A percentile compares a stretch with the other conserved stretches of the same genome.
Conservation (phyloP, 768 basidiomycete genomes). For the Trametes punicea region DNA sequence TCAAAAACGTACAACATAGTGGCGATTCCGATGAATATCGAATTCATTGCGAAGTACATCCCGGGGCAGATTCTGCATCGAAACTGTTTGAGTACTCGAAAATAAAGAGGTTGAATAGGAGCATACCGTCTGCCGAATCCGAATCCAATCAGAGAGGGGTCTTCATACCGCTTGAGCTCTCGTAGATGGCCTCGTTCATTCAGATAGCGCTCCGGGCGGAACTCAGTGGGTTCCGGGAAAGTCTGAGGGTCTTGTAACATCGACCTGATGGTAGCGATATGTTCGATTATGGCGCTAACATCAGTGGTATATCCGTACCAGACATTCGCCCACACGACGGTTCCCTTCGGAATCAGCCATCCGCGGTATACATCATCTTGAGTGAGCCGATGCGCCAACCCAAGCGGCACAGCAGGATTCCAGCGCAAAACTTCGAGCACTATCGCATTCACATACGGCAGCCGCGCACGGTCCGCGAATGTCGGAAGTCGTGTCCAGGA, state of each 20-base stretch:
- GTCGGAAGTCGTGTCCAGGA: constrained; percentile 10
- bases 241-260: constrained; percentile 29
- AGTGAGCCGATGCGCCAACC: constrained; percentile 26
- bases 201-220: constrained; percentile 31
- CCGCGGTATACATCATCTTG: constrained; percentile 30
- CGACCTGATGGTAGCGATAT: constrained; percentile 18
- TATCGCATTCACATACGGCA: constrained; percentile 20
- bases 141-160: constrained; percentile 21
- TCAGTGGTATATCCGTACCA: constrained; percentile 23
- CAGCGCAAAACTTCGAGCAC: constrained; percentile 29
- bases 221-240: constrained; percentile 26
- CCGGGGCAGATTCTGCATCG: constrained; percentile 29
- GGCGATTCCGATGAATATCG: constrained; percentile 27
- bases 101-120: too few species aligned
- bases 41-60: constrained; percentile 27
- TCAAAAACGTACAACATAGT: constrained; percentile 26
- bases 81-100: neutral
- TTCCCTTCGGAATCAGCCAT: constrained; percentile 27
- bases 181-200: constrained; percentile 8
- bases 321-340: constrained; percentile 31
- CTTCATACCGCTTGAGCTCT: constrained; percentile 19
- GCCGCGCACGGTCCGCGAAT: constrained; percentile 5
- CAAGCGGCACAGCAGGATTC: constrained; percentile 27
- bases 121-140: constrained; percentile 24
- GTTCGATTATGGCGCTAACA: too few species aligned